Evolutionary conservation across 148 eudicot genomes (phyloP).

Genomic region (Dysphania ambrosioides): DNA sequence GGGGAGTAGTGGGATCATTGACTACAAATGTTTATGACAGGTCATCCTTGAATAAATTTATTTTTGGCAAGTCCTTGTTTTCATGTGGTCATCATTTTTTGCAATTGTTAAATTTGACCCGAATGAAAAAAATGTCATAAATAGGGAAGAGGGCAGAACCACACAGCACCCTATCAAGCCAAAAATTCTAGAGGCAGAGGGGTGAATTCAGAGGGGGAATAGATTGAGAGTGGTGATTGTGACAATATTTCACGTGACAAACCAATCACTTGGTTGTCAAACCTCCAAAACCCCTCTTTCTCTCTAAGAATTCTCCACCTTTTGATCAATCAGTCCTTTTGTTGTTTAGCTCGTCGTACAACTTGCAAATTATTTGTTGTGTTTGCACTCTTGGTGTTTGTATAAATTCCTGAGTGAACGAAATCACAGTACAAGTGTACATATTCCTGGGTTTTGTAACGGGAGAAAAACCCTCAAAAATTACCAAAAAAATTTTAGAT

Average conservation of each 20-base stretch:
- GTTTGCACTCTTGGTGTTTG: not conserved
- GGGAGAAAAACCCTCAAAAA: not conserved
- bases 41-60: not conserved
- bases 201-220: not conserved
- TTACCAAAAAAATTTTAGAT: not conserved
- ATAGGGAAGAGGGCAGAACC: not conserved
- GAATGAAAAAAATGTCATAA: not conserved
- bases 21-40: not conserved
- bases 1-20: not conserved
- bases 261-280: no score
- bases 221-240: not conserved
- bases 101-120: conserved; percentile 13
- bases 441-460: not conserved
- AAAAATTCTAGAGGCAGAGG: not conserved
- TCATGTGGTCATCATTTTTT: conserved; percentile 1
- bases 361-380: not conserved
- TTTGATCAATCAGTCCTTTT: not conserved
- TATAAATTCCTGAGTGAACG: not conserved
- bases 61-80: not conserved
- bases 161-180: not conserved
- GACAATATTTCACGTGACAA: not conserved
- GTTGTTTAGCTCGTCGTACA: not conserved
- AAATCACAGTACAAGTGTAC: no score
- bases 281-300: no score
- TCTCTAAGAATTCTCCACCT: conserved; percentile 10